These are phyloP conservation scores for Lagerstroemia speciosa DNA, from an alignment of 345 rosid genomes.

Conservation along the genomic window DNA sequence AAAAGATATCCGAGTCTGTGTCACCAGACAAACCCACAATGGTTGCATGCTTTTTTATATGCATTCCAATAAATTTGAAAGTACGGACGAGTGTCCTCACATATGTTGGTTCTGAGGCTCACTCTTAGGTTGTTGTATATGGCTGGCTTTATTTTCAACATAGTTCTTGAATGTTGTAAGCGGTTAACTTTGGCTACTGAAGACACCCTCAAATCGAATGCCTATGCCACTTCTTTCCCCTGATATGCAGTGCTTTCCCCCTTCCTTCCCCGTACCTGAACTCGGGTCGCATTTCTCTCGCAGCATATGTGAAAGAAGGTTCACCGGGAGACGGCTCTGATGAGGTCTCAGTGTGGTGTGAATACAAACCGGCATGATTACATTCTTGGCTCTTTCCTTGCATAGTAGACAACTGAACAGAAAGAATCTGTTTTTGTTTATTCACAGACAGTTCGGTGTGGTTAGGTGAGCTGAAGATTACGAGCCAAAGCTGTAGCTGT, in stretches of 20 bases:
- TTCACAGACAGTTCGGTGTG: not conserved
- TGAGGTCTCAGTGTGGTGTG: not conserved
- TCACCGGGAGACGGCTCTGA: slow-evolving; percentile 5
- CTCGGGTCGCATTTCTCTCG: too few relatives aligned
- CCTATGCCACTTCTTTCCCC: not conserved
- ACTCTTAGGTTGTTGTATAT: not conserved
- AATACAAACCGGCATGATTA: not conserved
- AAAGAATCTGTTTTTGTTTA: not conserved
- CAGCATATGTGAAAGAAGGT: slow-evolving; percentile 13
- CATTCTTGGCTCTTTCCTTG: slow-evolving; percentile 5
- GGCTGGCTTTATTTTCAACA: not conserved
- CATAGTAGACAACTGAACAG: slow-evolving; percentile 6
- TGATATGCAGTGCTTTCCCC: not conserved
- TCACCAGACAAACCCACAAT: not conserved
- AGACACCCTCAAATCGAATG: not conserved
- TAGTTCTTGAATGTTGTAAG: not conserved
- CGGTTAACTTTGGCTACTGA: not conserved
- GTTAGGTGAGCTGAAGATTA: not conserved
- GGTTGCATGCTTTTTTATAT: slow-evolving; percentile 2
- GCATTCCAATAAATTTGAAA: not conserved
- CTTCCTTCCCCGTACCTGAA: too few relatives aligned
- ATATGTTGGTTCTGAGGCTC: not conserved
- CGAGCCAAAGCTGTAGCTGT: too few relatives aligned
- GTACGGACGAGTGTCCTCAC: not conserved
- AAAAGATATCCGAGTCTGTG: not conserved